Evolutionary conservation across 2,329 filamentous ascomycete genomes (phyloP), one percentile per base, ranked within the genome.

Genomic region (Coleophoma cylindrospora): DNA sequence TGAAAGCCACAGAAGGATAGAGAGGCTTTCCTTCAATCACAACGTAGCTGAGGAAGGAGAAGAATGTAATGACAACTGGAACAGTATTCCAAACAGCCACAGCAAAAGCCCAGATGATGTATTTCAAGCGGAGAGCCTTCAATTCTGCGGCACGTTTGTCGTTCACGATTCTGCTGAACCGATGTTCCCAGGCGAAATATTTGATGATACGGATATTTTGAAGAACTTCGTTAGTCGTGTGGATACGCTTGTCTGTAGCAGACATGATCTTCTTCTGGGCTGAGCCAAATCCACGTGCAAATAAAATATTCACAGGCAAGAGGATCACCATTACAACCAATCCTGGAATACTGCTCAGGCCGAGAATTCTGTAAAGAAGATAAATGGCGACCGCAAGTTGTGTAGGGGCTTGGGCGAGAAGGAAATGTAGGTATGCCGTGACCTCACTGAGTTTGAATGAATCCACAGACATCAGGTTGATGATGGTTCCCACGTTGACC

Each of bases 181-280:
- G 87, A 60, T 91, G 84, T 68, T 99, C 94, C 94, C 94, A 99
- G 0, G 94, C 92, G 66, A 99, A 99, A 69, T 94, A 99, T 66
- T 99, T 99, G 80, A 99, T 97, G 66, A 99, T 96, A 47, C 94
- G 84, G 57, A 99, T 97, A 62, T 97, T 99, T 64, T 95, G 91
- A 27, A 99, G 75, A 8, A 97, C 88, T 69, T 99, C 94, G 66
- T 99, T 99, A 5, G 94, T 99, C 4, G 91, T 87, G 64, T 96
- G 89, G 55, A 99, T 97, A 48, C 94, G 85, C 64, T 94, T 94
- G 70, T 99, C 94, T 3, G 94, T 99, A 17, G 91, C 91, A 47
- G 87, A 82, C 72, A 97, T 84, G 62, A 99, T 97, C 57, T 83
- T 81, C 71, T 95, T 95, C 65, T 96, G 94, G 2, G 90, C 89